Base-by-base conservation (phyloP, 2,329 filamentous ascomycete genomes). In the Microcyclospora pomicola region DNA sequence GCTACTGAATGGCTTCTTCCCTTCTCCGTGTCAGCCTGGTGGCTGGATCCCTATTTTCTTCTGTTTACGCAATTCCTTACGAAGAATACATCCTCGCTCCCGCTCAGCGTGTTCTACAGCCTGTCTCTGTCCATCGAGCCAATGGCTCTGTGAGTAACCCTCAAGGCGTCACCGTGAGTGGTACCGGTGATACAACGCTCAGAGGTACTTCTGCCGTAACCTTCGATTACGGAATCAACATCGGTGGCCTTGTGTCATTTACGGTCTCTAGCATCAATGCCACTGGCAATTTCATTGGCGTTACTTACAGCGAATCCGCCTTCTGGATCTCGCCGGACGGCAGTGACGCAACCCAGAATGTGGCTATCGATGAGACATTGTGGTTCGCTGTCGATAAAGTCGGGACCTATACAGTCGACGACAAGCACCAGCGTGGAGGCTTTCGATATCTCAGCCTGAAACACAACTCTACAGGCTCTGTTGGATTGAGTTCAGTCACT, bases 361-460 rank as follows among this genome's bases (percentile, higher is more conserved):
- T 56, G 0, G 55, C 49, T 3, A 58, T 65, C n/a, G 68, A 72
- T 35, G 59, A 62, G 33, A 59, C 60, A 0, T 53, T 72, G 0
- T 71, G 64, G 65, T 67, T 68, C 38, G 47, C 55, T 9, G 44
- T 59, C 5, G 56, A 57, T 6, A 52, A 52, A 2, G 42, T 52
- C 0, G 55, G 55, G 9, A 59, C 45, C 5, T 65, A 64, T 38
- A 54, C 50, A 5, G 64, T 69, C 59, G 64, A 63, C 0, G 56
- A 64, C 36, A 49, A 50, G 24, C 58, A 60, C 29, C 53, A 70
- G 37, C 59, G 69, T 5, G 68, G 69, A 7, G 68, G 67, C 1
- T 72, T 72, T 45, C 60, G 68, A n/a, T 72, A 72, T 42, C 48
- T 72, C 42, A 71, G 63, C 1, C 38, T 64, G 10, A 65, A 65